phyloP scores from a whole-genome alignment of 306 rosid genomes.

The Purshia tridentata region DNA sequence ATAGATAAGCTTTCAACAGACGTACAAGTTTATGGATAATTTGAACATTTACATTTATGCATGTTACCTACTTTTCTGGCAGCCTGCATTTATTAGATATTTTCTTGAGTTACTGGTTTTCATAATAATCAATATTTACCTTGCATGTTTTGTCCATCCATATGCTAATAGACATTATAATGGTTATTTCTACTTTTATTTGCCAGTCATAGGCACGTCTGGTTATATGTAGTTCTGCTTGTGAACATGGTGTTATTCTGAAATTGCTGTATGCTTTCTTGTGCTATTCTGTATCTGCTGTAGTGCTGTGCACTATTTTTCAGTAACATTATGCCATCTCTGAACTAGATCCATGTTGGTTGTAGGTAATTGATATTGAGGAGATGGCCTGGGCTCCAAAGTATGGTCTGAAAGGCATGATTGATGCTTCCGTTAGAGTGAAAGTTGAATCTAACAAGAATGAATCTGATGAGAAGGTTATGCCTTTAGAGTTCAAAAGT shows the following conservation, averaged over 20 bases:
- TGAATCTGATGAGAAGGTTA: slow-evolving; percentile 48
- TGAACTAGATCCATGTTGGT: slow-evolving; percentile 17
- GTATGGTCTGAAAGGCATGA: slow-evolving; percentile 94
- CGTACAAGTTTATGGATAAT: slow-evolving; percentile 7
- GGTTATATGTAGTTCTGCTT: slow-evolving; percentile 1
- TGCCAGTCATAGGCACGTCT: neutral
- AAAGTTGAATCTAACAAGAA: slow-evolving; percentile 40
- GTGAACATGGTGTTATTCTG: neutral
- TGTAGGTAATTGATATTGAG: slow-evolving; percentile 90
- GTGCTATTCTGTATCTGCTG: neutral
- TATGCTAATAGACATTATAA: neutral
- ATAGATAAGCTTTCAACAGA: slow-evolving; percentile 4
- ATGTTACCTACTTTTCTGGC: neutral
- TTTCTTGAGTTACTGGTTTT: neutral
- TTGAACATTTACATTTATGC: slow-evolving; percentile 7
- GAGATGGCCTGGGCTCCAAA: slow-evolving; percentile 98
- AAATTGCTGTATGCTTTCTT: neutral
- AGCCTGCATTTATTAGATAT: slow-evolving; percentile 12
- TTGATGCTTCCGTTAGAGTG: slow-evolving; percentile 90
- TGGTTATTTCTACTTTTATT: neutral
- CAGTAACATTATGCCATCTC: neutral
- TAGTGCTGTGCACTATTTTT: neutral
- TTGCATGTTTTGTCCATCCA: slow-evolving; percentile 15
- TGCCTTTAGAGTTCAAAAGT: slow-evolving; percentile 93
- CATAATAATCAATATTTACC: neutral